phyloP scores from a whole-genome alignment of 768 basidiomycete genomes.

The Hypsizygus marmoreus region DNA sequence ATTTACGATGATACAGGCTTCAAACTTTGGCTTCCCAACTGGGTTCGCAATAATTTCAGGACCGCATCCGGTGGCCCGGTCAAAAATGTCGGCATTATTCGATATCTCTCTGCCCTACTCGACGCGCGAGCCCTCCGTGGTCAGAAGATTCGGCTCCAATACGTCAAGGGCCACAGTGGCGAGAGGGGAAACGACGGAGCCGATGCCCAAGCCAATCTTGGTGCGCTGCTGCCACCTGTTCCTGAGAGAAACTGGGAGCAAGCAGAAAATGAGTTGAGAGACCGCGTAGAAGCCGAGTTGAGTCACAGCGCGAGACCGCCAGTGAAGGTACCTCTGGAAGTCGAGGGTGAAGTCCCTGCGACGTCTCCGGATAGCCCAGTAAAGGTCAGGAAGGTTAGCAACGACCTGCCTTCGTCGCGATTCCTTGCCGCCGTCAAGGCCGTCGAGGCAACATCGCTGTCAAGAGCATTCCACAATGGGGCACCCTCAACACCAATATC shows the following conservation, averaged over 20 bases:
- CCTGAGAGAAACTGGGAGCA: constrained; percentile 63
- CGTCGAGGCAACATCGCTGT: neutral
- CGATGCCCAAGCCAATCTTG: constrained; percentile 69
- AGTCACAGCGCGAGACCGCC: neutral
- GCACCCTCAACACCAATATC: no score
- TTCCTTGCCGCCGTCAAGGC: neutral
- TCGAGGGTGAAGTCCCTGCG: constrained; percentile 1
- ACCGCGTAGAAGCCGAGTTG: constrained; percentile 9
- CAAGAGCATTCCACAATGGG: neutral
- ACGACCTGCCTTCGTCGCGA: constrained; percentile 10
- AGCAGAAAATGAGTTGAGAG: constrained; percentile 24
- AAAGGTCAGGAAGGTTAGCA: constrained; percentile 16
- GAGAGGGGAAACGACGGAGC: constrained; percentile 86
- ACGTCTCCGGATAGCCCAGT: constrained; percentile 2
- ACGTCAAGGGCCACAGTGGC: constrained; percentile 82
- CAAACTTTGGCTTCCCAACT: constrained; percentile 65
- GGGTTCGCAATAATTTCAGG: constrained; percentile 57
- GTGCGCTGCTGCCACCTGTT: constrained; percentile 39
- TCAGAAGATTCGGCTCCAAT: constrained; percentile 60
- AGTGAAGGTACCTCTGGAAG: neutral
- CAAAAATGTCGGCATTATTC: constrained; percentile 73
- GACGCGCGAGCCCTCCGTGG: constrained; percentile 49
- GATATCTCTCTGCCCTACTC: constrained; percentile 66
- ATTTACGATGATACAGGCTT: constrained; percentile 54
- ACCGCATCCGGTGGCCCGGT: constrained; percentile 54